These are phyloP conservation scores for Aspergillus conjunctus DNA, from an alignment of 495 filamentous ascomycete genomes.

Conservation along the genomic window DNA sequence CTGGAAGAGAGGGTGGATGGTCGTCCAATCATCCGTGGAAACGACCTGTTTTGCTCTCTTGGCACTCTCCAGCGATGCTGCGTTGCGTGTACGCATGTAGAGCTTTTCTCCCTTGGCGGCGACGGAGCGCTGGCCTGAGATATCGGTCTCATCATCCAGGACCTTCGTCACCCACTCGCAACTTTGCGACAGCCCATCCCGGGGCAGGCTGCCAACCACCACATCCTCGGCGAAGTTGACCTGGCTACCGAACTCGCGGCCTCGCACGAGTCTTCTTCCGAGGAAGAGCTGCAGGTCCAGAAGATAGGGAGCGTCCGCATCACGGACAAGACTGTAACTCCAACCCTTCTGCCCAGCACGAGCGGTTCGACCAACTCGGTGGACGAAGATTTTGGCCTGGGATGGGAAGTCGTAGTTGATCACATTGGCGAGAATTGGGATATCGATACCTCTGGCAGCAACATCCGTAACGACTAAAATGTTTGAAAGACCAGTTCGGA, in stretches of 20 bases:
- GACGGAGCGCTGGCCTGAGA: constrained; percentile 67
- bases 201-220: constrained; percentile 69
- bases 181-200: constrained; percentile 69
- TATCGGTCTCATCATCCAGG: constrained; percentile 71
- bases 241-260: constrained; percentile 51
- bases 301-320: constrained; percentile 85
- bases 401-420: constrained; percentile 99
- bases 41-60: constrained; percentile 79
- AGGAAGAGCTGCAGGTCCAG: constrained; percentile 96
- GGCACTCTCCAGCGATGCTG: constrained; percentile 83
- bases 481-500: constrained; percentile 78
- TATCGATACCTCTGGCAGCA: constrained; percentile 96
- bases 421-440: constrained; percentile 91
- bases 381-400: constrained; percentile 94
- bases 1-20: constrained; percentile 76
- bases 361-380: constrained; percentile 93
- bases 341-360: constrained; percentile 89
- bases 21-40: constrained; percentile 64
- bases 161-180: constrained; percentile 80
- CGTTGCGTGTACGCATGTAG: constrained; percentile 84
- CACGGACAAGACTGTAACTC: constrained; percentile 88
- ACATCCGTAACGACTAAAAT: constrained; percentile 98
- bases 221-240: constrained; percentile 79
- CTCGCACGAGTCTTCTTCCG: constrained; percentile 73
- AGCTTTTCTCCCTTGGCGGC: constrained; percentile 88